Percentiles rank a stretch among this genome's conserved stretches.
Evolutionary conservation across 2,329 filamentous ascomycete genomes (phyloP).

Genomic region (Colletotrichum tamarilloi): DNA sequence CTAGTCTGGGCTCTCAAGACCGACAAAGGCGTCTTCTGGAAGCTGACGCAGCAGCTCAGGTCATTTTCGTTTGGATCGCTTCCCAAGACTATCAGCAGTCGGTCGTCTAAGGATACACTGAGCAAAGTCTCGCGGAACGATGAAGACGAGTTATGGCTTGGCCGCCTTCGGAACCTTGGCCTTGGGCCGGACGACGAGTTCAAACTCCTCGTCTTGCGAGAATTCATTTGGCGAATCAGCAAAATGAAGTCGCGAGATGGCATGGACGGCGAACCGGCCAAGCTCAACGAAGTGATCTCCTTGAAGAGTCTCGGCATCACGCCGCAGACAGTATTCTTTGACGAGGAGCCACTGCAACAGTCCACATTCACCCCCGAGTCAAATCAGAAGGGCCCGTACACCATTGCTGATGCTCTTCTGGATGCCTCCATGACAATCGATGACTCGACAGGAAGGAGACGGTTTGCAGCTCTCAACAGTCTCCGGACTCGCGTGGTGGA

Average conservation of each 20-base stretch:
- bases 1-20: constrained; percentile 86
- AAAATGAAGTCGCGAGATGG: constrained; percentile 73
- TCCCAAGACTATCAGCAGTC: constrained; percentile 60
- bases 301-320: constrained; percentile 81
- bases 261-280: constrained; percentile 47
- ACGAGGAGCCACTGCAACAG: constrained; percentile 72
- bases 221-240: constrained; percentile 91
- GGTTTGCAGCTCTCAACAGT: constrained; percentile 61
- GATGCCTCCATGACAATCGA: constrained; percentile 93
- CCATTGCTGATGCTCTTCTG: constrained; percentile 88
- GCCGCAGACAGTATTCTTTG: constrained; percentile 92
- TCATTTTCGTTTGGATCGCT: constrained; percentile 72
- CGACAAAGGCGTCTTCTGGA: constrained; percentile 91
- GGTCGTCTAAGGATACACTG: constrained; percentile 70
- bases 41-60: constrained; percentile 75
- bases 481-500: constrained; percentile 40
- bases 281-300: constrained; percentile 78
- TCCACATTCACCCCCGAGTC: constrained; percentile 45
- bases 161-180: constrained; percentile 84
- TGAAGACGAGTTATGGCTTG: constrained; percentile 95
- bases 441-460: constrained; percentile 67
- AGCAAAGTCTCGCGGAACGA: constrained; percentile 80
- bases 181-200: constrained; percentile 86
- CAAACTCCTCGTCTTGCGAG: constrained; percentile 85
- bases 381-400: constrained; percentile 68